Evolutionary conservation across 495 filamentous ascomycete genomes (phyloP), one percentile per base, ranked within the genome.

Genomic region (Neurospora pannonica): DNA sequence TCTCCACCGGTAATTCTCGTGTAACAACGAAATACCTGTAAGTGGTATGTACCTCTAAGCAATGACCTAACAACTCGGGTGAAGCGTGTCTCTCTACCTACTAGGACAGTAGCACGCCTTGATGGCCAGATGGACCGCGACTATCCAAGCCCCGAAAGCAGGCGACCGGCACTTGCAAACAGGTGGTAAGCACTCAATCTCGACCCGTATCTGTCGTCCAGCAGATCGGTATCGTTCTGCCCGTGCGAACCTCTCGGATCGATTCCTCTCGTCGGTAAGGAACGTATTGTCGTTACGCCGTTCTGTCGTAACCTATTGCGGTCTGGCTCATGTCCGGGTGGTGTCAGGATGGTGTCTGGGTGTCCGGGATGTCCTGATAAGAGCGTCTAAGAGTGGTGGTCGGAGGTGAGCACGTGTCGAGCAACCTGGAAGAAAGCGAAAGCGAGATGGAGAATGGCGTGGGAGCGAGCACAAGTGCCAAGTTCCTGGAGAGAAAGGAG

Each of bases 381-480:
- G n/a, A 10, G 43, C 40, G 40, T 43, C 40, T 13, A 39, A 39
- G 38, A 40, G 38, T 40, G 38, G 38, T 40, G 11, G 11, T 4
- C 38, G 39, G 39, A 40, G 39, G 39, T 17, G 39, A 40, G 39
- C 39, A 46, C 19, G 42, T 19, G 43, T 46, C 43, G 43, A 46
- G 8, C 21, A 21, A 46, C 43, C 21, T 54, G 46, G 11, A 60
- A 60, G 19, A 38, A 40, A 37, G 46, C 2, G 70, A 77, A 76
- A 76, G 73, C 74, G 74, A 75, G 39, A 62, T 28, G 34, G 24
- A 34, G 21, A n/a, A 54, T 54, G 15, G 39, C 15, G 39, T 42
- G 39, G 19, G 42, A 13, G 19, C 19, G 19, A n/a, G n/a, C n/a
- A n/a, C n/a, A n/a, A 24, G 46, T 24, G 46, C 46, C n/a, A 54